Conservation (phyloP, 2,329 filamentous ascomycete genomes). For the Coniochaeta hoffmannii region DNA sequence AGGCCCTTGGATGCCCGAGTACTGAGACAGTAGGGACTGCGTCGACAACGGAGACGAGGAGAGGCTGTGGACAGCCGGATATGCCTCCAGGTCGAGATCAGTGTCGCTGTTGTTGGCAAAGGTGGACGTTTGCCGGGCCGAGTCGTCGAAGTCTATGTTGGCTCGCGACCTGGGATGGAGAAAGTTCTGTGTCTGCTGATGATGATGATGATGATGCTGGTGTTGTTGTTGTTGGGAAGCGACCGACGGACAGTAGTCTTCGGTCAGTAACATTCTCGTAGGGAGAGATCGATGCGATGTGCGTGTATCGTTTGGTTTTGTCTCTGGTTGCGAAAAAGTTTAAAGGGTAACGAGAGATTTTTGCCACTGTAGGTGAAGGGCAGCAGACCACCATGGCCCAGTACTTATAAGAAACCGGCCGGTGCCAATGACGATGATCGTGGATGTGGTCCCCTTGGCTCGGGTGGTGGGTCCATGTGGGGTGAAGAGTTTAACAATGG, state of each 20-base stretch:
- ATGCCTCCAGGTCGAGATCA: conserved; percentile 15
- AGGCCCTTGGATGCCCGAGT: conserved; percentile 11
- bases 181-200: conserved; percentile 8
- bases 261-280: conserved; percentile 8
- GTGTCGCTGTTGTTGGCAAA: conserved; percentile 7
- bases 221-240: conserved; percentile 15
- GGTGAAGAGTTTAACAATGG: background rate
- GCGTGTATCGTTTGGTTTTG: background rate
- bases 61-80: conserved; percentile 14
- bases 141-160: conserved; percentile 8
- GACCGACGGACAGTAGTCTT: conserved; percentile 1
- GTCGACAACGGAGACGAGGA: conserved; percentile 21
- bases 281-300: background rate
- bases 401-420: background rate
- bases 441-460: background rate
- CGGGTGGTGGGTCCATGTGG: background rate
- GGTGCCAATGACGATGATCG: background rate
- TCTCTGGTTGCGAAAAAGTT: background rate
- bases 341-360: background rate
- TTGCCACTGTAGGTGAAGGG: background rate
- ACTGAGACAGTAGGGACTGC: conserved; percentile 18
- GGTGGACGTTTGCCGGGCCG: conserved; percentile 5
- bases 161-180: background rate
- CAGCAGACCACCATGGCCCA: background rate
- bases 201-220: conserved; percentile 20